Evolutionary conservation across 2,329 filamentous ascomycete species (phyloP).

Genomic region (Ophiognomonia clavigignenti-juglandacearum): DNA sequence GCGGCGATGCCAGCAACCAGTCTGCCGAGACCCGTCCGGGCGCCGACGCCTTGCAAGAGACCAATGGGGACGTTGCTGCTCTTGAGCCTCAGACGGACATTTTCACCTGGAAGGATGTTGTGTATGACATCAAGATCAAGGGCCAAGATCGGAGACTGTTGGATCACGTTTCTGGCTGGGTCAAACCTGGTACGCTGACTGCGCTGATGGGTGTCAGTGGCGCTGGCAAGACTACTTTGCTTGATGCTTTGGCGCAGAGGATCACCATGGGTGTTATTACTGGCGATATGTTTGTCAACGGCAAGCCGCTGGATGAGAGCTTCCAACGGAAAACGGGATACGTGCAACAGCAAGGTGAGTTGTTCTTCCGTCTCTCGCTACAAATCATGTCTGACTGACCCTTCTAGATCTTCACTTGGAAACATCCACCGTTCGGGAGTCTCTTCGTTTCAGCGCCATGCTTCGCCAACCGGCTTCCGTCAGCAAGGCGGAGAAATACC

Average conservation of each 20-base stretch:
- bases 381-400: neutral
- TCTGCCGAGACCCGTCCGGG: slow-evolving; percentile 19
- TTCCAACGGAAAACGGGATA: slow-evolving; percentile 65
- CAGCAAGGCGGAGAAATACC: slow-evolving; percentile 52
- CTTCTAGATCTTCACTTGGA: slow-evolving; percentile 48
- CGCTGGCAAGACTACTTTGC: slow-evolving; percentile 57
- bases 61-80: slow-evolving; percentile 5
- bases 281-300: slow-evolving; percentile 63
- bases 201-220: slow-evolving; percentile 67
- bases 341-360: slow-evolving; percentile 57
- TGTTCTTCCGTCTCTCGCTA: neutral
- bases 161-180: slow-evolving; percentile 80
- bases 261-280: slow-evolving; percentile 59
- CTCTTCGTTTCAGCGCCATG: slow-evolving; percentile 50
- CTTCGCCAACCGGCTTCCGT: slow-evolving; percentile 51
- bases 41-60: slow-evolving; percentile 18
- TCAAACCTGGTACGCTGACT: slow-evolving; percentile 82
- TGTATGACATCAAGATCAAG: slow-evolving; percentile 70
- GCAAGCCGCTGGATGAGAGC: slow-evolving; percentile 45
- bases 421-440: slow-evolving; percentile 51
- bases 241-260: slow-evolving; percentile 53
- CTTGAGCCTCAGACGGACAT: slow-evolving; percentile 42
- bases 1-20: slow-evolving; percentile 18
- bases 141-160: slow-evolving; percentile 64
- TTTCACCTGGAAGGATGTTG: slow-evolving; percentile 76